Evolutionary conservation across 164 flowering plant genomes (phyloP), one percentile per base, ranked within the genome.

Genomic region (Malania oleifera): DNA sequence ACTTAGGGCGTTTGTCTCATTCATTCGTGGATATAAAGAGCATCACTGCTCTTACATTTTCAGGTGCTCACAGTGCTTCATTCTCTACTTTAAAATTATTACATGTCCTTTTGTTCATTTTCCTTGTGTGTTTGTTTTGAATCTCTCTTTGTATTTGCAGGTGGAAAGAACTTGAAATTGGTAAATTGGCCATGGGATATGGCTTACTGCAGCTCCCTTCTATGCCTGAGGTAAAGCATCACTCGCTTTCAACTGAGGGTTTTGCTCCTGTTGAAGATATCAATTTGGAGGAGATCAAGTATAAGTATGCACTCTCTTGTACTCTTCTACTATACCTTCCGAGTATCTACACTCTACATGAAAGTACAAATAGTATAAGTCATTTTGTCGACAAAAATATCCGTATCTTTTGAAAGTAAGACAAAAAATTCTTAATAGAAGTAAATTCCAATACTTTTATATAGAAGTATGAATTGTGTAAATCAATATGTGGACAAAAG

Each of bases 31-130:
- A 24, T 50, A 50, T 12, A 50, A 50, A 15, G 53, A 50, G 18
- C 53, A 50, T 12, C 53, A 50, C 29, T 50, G 53, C 53, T 50
- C 53, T 8, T 50, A 50, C 18, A 50, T 50, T 50, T 50, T 50
- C 53, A 50, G 53, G 53, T 50, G n/a, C n/a, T n/a, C n/a, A n/a
- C n/a, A n/a, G n/a, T n/a, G n/a, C n/a, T n/a, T n/a, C n/a, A n/a
- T n/a, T n/a, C n/a, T n/a, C n/a, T n/a, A n/a, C n/a, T n/a, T n/a
- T n/a, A n/a, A n/a, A n/a, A n/a, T n/a, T n/a, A n/a, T n/a, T n/a
- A n/a, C n/a, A n/a, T n/a, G n/a, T n/a, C n/a, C n/a, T n/a, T n/a
- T n/a, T n/a, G n/a, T n/a, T n/a, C n/a, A n/a, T n/a, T n/a, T n/a
- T n/a, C n/a, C n/a, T n/a, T n/a, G n/a, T n/a, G n/a, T n/a, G n/a